These are phyloP conservation scores for Penicillium canescens DNA, from an alignment of 495 filamentous ascomycete genomes.

Conservation along the genomic window DNA sequence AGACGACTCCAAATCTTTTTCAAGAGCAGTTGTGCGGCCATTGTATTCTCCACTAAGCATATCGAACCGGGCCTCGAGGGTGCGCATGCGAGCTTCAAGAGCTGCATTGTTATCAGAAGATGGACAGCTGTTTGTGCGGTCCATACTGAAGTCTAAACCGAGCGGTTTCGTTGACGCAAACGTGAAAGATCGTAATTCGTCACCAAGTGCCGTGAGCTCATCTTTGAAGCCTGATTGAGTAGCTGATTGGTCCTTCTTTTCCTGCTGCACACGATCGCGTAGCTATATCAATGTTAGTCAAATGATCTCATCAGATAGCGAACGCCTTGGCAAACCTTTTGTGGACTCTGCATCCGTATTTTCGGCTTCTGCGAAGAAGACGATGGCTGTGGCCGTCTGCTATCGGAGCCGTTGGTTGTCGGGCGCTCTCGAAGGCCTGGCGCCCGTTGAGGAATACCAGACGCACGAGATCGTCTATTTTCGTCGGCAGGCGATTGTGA, in stretches of 20 bases:
- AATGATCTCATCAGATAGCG: background rate
- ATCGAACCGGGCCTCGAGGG: slow-evolving; percentile 66
- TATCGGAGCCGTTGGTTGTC: slow-evolving; percentile 38
- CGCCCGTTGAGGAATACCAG: slow-evolving; percentile 51
- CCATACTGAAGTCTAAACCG: slow-evolving; percentile 13
- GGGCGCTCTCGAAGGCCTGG: slow-evolving; percentile 55
- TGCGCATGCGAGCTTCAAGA: slow-evolving; percentile 55
- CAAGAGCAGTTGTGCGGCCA: slow-evolving; percentile 58
- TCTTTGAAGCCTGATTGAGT: slow-evolving; percentile 66
- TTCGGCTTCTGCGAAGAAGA: slow-evolving; percentile 52
- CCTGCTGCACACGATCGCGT: slow-evolving; percentile 80
- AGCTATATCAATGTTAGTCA: slow-evolving; percentile 40
- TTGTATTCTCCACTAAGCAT: slow-evolving; percentile 60
- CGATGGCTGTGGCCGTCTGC: slow-evolving; percentile 33
- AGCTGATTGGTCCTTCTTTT: slow-evolving; percentile 71
- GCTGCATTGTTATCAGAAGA: slow-evolving; percentile 33
- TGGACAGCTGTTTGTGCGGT: background rate
- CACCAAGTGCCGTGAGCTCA: slow-evolving; percentile 79
- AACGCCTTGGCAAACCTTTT: slow-evolving; percentile 55
- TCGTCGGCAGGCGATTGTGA: slow-evolving; percentile 44
- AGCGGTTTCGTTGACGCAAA: slow-evolving; percentile 29
- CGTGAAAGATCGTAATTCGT: slow-evolving; percentile 72
- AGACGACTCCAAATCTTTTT: slow-evolving; percentile 66
- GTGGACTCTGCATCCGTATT: slow-evolving; percentile 83
- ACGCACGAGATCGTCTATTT: slow-evolving; percentile 52